These are phyloP conservation scores for Nakazawaea peltata DNA, from an alignment of 805 yeast genomes.

Conservation along the genomic window DNA sequence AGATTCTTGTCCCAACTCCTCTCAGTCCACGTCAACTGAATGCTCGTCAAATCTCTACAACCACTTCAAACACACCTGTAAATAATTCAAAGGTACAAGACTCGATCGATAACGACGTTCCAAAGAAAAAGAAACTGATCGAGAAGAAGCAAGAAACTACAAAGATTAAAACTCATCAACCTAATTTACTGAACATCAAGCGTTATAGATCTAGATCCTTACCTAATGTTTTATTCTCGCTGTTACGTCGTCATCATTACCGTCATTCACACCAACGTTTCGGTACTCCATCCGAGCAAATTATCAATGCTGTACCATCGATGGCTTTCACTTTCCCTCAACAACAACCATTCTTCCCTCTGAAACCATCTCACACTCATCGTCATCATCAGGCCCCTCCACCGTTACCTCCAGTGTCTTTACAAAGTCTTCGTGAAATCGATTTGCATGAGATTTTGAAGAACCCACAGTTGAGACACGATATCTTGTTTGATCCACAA, in stretches of 20 bases:
- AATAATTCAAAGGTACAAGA: neutral
- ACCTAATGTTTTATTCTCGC: slow-evolving; percentile 9
- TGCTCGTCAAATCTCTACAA: neutral
- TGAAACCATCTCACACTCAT: slow-evolving; percentile 21
- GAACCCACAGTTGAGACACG: slow-evolving; percentile 90
- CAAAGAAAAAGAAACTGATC: neutral
- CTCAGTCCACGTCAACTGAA: neutral
- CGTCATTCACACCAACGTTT: slow-evolving; percentile 1
- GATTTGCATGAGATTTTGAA: slow-evolving; percentile 83
- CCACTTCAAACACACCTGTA: slow-evolving; percentile 5
- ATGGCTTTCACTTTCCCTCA: slow-evolving; percentile 9
- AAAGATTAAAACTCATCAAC: slow-evolving; percentile 4
- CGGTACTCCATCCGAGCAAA: slow-evolving; percentile 1
- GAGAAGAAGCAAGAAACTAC: neutral
- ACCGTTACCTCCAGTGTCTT: slow-evolving; percentile 73
- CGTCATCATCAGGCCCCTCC: slow-evolving; percentile 17
- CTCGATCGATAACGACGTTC: too few species aligned
- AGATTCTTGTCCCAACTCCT: slow-evolving; percentile 3
- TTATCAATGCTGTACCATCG: slow-evolving; percentile 8
- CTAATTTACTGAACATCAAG: slow-evolving; percentile 4
- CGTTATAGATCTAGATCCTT: slow-evolving; percentile 9
- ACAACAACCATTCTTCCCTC: slow-evolving; percentile 9
- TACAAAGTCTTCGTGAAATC: slow-evolving; percentile 75
- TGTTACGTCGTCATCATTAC: slow-evolving; percentile 6
- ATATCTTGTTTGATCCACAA: slow-evolving; percentile 85